Conservation (phyloP, 768 basidiomycete genomes). For the Trametes cubensis region DNA sequence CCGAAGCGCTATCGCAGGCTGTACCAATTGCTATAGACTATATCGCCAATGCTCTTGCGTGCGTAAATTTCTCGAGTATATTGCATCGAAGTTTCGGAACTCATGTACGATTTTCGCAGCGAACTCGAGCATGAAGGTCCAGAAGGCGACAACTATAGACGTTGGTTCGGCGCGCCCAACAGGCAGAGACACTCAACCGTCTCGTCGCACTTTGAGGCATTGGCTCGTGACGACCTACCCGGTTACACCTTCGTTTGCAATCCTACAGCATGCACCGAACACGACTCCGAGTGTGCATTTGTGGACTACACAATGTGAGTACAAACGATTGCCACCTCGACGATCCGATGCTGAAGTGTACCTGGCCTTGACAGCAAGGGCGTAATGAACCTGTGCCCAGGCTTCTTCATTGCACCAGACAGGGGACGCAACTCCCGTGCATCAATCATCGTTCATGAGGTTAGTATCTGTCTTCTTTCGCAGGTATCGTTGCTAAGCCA, state of each 20-base stretch:
- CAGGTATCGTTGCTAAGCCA: not conserved
- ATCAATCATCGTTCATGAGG: conserved; percentile 5
- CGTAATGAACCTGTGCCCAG: not conserved
- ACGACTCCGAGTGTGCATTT: not conserved
- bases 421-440: conserved; percentile 3
- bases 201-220: not conserved
- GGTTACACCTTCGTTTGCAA: conserved; percentile 3
- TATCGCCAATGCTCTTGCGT: not conserved
- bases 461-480: not conserved
- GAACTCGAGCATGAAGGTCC: not conserved
- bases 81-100: not conserved
- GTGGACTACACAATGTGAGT: not conserved
- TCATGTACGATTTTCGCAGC: not conserved
- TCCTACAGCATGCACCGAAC: not conserved
- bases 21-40: not conserved
- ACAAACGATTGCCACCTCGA: not conserved
- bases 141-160: not conserved
- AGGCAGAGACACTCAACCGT: not conserved
- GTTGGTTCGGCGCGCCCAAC: conserved; percentile 7
- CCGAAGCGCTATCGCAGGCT: not conserved
- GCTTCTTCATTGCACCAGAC: not conserved
- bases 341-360: not conserved
- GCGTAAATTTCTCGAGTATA: not conserved
- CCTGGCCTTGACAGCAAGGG: not conserved
- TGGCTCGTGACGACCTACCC: not conserved